A percentile compares a stretch with the other conserved stretches of the same genome.
These are phyloP conservation scores for Metahyphopichia silvanorum DNA, from an alignment of 805 yeast species.

Conservation along the genomic window DNA sequence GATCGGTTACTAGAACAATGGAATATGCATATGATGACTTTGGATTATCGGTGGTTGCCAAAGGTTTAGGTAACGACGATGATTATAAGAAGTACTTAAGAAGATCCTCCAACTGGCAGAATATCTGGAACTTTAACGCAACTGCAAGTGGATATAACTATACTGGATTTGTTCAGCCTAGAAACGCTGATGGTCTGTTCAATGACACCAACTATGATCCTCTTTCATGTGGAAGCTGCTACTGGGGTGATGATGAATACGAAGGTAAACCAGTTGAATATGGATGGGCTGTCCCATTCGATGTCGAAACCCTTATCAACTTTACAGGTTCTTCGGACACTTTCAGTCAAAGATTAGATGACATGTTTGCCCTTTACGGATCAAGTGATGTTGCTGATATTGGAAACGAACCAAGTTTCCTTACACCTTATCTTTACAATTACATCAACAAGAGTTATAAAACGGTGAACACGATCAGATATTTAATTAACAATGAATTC, in stretches of 20 bases:
- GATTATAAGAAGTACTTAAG: constrained; percentile 23
- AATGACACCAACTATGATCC: constrained; percentile 23
- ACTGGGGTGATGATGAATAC: constrained; percentile 31
- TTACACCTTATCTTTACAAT: constrained; percentile 31
- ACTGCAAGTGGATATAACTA: constrained; percentile 13
- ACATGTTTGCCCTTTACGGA: constrained; percentile 30
- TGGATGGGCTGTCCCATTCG: constrained; percentile 35
- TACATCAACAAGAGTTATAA: constrained; percentile 23
- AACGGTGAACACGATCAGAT: constrained; percentile 26
- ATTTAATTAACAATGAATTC: constrained; percentile 22
- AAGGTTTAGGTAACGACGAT: constrained; percentile 19
- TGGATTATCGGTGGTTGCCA: constrained; percentile 28
- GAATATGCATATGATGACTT: constrained; percentile 36
- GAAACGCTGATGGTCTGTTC: constrained; percentile 24
- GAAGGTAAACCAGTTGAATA: constrained; percentile 33
- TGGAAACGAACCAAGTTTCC: constrained; percentile 36
- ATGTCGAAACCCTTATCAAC: constrained; percentile 20
- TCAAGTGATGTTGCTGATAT: constrained; percentile 23
- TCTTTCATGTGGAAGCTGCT: constrained; percentile 28
- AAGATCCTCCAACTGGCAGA: constrained; percentile 32
- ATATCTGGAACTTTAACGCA: constrained; percentile 30
- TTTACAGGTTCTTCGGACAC: constrained; percentile 22
- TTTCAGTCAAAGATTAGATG: constrained; percentile 27
- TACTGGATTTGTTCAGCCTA: constrained; percentile 33
- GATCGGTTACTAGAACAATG: constrained; percentile 32